phyloP scores from a whole-genome alignment of 257 asterid species.

The Anisodus acutangulus region DNA sequence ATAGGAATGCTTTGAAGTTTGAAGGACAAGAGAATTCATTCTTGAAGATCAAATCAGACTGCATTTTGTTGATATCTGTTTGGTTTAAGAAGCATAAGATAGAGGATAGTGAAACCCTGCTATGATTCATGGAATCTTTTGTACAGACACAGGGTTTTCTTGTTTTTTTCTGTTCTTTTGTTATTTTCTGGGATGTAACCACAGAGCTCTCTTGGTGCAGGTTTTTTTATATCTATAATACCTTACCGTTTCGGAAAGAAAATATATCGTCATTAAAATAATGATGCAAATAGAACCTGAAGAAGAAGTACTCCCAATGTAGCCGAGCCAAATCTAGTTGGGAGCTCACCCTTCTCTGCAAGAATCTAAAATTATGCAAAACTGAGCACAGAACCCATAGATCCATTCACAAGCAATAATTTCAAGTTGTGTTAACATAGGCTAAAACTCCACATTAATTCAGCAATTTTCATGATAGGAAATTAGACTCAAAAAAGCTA shows the following conservation, averaged over 20 bases:
- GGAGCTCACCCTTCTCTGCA: conserved; percentile 99
- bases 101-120: background rate
- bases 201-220: background rate
- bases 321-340: conserved; percentile 97
- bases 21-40: conserved; percentile 25
- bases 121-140: background rate
- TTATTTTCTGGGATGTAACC: conserved; percentile 6
- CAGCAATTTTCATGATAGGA: conserved; percentile 20
- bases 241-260: background rate
- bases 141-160: background rate
- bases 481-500: background rate
- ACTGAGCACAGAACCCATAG: conserved; percentile 43
- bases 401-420: conserved; percentile 20
- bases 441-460: background rate
- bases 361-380: conserved; percentile 70
- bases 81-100: background rate
- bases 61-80: conserved; percentile 17
- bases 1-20: conserved; percentile 24
- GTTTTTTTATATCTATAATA: background rate
- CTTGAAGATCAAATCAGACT: conserved; percentile 20
- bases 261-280: background rate
- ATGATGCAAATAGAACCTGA: conserved; percentile 60
- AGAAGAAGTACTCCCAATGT: conserved; percentile 93
- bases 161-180: background rate
- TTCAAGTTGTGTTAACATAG: conserved; percentile 12